Base-by-base conservation (phyloP, 768 basidiomycete species). In the Amanita subjunquillea region DNA sequence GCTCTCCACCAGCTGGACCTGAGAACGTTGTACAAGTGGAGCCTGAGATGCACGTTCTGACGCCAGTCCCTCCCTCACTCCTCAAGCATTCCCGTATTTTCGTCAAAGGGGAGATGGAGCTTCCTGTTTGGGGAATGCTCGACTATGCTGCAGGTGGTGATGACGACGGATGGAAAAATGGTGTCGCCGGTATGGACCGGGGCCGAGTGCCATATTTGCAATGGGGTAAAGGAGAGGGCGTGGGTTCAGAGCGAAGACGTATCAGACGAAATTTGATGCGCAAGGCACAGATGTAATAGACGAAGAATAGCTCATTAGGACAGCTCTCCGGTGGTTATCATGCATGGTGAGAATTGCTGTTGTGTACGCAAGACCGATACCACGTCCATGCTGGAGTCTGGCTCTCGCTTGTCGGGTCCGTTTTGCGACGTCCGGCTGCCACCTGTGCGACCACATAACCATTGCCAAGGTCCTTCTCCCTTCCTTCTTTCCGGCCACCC, bases 191-290 rank as follows among this genome's bases (percentile, higher is more conserved):
- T 0, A 69, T 83, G 4, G 78, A 79, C 4, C 76, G 72, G 13
- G 74, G 76, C 12, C 79, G 72, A 60, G 78, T 73, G 6, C 79
- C 93, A n/a, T 95, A 80, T 67, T 65, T 95, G 63, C 84, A 85
- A 58, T 86, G 83, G 82, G 83, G 84, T 0, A 82, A 78, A 57
- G 76, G 74, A 0, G 82, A 78, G 42, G 88, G 85, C 1, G 65
- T 84, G 8, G 93, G 91, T 2, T 81, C 75, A 8, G 88, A 86
- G 56, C 79, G 74, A 59, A 74, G 83, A 64, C 71, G 82, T 40
- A 82, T 90, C 42, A 75, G 93, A 64, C 75, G 91, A 62, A 95
- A 95, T 68, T 65, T 96, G 63, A 91, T 92, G 90, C 72, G 92
- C 23, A 80, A 79, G 57, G 83, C 79, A 6, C 89, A 91, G 65